These are phyloP conservation scores for Pythium rishiriense DNA, from an alignment of 352 stramenopile species.

Conservation along the genomic window DNA sequence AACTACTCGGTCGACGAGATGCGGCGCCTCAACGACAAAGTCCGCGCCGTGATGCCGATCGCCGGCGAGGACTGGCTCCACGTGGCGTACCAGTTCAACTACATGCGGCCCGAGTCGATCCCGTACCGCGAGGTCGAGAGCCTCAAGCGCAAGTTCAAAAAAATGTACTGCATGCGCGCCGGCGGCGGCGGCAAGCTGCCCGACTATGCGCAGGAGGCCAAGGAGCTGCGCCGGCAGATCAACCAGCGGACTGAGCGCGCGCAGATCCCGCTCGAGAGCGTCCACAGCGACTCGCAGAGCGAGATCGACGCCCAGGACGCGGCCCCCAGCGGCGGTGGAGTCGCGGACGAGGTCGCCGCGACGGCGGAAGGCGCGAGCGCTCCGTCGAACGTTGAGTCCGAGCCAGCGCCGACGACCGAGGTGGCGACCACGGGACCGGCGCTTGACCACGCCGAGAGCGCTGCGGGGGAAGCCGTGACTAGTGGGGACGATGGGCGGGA, in stretches of 20 bases:
- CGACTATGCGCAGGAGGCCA: constrained; percentile 53
- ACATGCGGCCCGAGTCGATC: constrained; percentile 57
- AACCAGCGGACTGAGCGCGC: constrained; percentile 44
- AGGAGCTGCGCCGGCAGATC: constrained; percentile 49
- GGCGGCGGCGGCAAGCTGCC: constrained; percentile 31
- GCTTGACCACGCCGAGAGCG: not conserved
- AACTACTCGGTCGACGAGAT: constrained; percentile 76
- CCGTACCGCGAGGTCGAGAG: constrained; percentile 63
- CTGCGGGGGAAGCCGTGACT: not conserved
- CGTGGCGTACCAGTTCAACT: constrained; percentile 70
- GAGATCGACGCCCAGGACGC: constrained; percentile 26
- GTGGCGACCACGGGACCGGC: not conserved
- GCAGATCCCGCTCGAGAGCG: constrained; percentile 29
- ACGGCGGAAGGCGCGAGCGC: not conserved
- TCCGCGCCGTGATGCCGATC: constrained; percentile 53
- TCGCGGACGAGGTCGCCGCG: not conserved
- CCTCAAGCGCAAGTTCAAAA: constrained; percentile 74
- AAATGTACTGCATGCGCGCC: constrained; percentile 56
- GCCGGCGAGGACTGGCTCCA: constrained; percentile 59
- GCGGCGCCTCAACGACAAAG: constrained; percentile 59
- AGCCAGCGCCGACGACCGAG: not conserved
- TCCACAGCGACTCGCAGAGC: constrained; percentile 37
- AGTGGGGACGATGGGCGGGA: constrained; percentile 23
- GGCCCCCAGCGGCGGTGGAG: not conserved
- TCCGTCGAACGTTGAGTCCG: too few relatives aligned